Evolutionary conservation across 345 rosid species (phyloP).

Genomic region (Combretum micranthum): DNA sequence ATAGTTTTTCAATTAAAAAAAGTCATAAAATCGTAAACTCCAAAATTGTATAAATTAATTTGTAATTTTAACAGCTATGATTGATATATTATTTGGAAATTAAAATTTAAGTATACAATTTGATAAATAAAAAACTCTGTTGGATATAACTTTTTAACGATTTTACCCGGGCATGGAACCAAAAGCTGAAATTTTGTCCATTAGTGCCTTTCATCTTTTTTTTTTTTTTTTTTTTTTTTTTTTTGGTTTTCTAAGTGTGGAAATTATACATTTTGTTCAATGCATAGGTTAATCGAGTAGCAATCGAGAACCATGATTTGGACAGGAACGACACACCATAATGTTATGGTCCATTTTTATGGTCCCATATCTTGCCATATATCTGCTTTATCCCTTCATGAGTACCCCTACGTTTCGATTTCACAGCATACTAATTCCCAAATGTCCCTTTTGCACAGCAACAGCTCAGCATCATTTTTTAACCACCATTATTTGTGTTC

Average conservation of each 20-base stretch:
- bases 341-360: background rate
- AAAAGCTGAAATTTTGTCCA: no score
- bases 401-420: slow-evolving; percentile 11
- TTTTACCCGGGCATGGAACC: no score
- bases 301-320: slow-evolving; percentile 20
- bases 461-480: slow-evolving; percentile 37
- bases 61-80: no score
- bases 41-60: no score
- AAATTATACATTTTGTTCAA: background rate
- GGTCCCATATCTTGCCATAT: slow-evolving; percentile 1
- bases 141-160: no score
- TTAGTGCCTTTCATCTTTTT: background rate
- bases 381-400: background rate
- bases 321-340: slow-evolving; percentile 7
- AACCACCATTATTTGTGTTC: slow-evolving; percentile 51
- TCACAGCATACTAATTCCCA: slow-evolving; percentile 4
- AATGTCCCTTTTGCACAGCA: background rate
- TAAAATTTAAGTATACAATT: no score
- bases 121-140: no score
- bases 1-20: no score
- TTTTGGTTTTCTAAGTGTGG: background rate
- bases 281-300: slow-evolving; percentile 9
- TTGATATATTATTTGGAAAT: no score
- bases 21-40: no score
- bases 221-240: no score